A percentile compares a stretch with the other conserved stretches of the same genome.
These are phyloP conservation scores for Exsudoporus frostii DNA, from an alignment of 768 basidiomycete species.

Conservation along the genomic window DNA sequence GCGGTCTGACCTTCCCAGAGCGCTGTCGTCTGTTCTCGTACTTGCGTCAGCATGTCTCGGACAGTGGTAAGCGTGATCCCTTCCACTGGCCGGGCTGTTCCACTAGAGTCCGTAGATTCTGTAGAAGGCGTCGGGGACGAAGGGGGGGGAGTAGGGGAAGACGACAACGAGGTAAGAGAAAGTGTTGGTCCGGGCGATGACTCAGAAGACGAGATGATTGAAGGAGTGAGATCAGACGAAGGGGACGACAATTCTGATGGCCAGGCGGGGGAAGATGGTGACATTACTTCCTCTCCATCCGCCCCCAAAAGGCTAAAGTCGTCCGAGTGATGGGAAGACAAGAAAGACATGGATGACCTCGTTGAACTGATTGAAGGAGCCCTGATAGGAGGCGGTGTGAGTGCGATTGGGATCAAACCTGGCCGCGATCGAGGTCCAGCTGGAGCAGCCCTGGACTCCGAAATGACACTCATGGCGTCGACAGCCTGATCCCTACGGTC, in stretches of 20 bases:
- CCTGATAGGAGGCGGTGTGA: constrained; percentile 44
- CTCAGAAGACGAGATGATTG: constrained; percentile 33
- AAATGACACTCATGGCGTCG: constrained; percentile 41
- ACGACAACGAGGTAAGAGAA: constrained; percentile 38
- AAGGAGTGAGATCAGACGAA: constrained; percentile 29
- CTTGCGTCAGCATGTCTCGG: constrained; percentile 50
- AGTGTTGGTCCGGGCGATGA: constrained; percentile 36
- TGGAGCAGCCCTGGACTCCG: constrained; percentile 30
- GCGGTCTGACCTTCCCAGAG: constrained; percentile 62
- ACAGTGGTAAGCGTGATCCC: constrained; percentile 42
- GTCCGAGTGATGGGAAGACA: constrained; percentile 72
- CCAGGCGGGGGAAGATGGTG: constrained; percentile 37
- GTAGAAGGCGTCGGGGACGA: constrained; percentile 36
- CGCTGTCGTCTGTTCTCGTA: constrained; percentile 57
- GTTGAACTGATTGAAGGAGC: constrained; percentile 40
- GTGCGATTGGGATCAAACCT: constrained; percentile 29
- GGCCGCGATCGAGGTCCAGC: constrained; percentile 25
- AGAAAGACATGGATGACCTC: constrained; percentile 39
- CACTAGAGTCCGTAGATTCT: constrained; percentile 28
- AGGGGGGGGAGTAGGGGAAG: constrained; percentile 34
- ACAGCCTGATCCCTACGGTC: constrained; percentile 43
- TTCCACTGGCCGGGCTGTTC: constrained; percentile 36
- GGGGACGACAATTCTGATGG: constrained; percentile 31
- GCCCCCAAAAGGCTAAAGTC: constrained; percentile 48
- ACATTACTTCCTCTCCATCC: constrained; percentile 26